A percentile compares a stretch with the other conserved stretches of the same genome.
phyloP scores from a whole-genome alignment of 306 rosid species.

The Betula pendula region DNA sequence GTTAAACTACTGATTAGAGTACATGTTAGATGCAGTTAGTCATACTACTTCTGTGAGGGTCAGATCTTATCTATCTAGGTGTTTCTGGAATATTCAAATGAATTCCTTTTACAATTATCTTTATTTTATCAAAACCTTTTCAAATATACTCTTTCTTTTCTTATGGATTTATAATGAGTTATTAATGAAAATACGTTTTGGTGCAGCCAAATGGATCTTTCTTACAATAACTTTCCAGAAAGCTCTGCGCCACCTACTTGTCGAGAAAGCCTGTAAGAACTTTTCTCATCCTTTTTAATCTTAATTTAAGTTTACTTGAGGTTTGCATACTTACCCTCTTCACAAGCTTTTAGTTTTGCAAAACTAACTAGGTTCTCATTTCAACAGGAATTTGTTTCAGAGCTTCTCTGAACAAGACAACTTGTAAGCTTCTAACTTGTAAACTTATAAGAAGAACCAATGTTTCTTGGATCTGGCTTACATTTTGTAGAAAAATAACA shows the following conservation, averaged over 20 bases:
- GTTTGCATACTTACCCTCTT: background rate
- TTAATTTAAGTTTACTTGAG: background rate
- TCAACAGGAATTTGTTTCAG: constrained; percentile 26
- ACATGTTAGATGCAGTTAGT: no score
- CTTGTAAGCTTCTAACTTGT: constrained; percentile 20
- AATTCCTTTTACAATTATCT: no score
- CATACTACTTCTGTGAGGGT: no score
- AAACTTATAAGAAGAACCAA: background rate
- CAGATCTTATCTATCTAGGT: no score
- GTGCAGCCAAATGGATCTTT: constrained; percentile 20
- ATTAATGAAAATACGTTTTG: background rate
- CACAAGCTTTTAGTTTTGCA: background rate
- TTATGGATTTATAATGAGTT: background rate
- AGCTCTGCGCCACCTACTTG: background rate
- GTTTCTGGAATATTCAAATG: no score
- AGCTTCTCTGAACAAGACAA: constrained; percentile 7
- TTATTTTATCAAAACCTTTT: no score
- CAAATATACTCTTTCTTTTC: background rate
- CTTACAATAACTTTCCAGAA: constrained; percentile 27
- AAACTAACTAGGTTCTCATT: background rate
- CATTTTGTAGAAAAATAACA: no score
- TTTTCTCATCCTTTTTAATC: background rate
- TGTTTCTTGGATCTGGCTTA: no score
- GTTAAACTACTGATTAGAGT: no score
- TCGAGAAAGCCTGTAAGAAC: constrained; percentile 12